phyloP scores from a whole-genome alignment of 441 rosid genomes.

The Aleurites moluccanus region DNA sequence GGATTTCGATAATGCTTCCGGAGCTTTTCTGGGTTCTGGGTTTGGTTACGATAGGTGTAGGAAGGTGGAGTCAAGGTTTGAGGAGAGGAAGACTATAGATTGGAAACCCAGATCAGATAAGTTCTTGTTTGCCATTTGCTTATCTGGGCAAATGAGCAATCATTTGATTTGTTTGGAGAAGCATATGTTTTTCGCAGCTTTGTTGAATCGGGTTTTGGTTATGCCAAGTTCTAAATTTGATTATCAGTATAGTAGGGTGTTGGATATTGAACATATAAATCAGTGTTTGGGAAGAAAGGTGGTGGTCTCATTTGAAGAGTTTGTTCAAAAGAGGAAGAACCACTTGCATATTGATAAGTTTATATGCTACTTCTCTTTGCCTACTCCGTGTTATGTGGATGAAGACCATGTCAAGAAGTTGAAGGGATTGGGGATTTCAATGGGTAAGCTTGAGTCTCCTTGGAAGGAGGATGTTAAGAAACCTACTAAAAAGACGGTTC shows the following conservation, averaged over 20 bases:
- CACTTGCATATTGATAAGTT: conserved; percentile 62
- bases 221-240: conserved; percentile 79
- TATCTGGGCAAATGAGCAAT: conserved; percentile 57
- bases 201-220: conserved; percentile 64
- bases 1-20: conserved; percentile 24
- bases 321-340: conserved; percentile 50
- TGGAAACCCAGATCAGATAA: conserved; percentile 12
- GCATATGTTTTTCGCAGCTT: conserved; percentile 83
- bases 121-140: too few relatives aligned
- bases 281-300: conserved; percentile 65
- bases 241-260: conserved; percentile 61
- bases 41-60: conserved; percentile 41
- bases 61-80: conserved; percentile 43
- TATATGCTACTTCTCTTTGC: conserved; percentile 72
- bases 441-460: conserved; percentile 64
- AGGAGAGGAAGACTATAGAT: conserved; percentile 48
- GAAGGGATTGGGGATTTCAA: conserved; percentile 65
- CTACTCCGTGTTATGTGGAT: conserved; percentile 70
- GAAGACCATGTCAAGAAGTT: conserved; percentile 70
- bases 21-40: conserved; percentile 16
- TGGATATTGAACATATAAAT: conserved; percentile 69
- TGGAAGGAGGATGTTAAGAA: conserved; percentile 78
- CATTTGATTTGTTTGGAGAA: conserved; percentile 89
- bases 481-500: conserved; percentile 58
- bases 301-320: conserved; percentile 72